A percentile compares a stretch with the other conserved stretches of the same genome.
phyloP scores from a whole-genome alignment of 1,284 basidiomycete species.

The Trametes versicolor region DNA sequence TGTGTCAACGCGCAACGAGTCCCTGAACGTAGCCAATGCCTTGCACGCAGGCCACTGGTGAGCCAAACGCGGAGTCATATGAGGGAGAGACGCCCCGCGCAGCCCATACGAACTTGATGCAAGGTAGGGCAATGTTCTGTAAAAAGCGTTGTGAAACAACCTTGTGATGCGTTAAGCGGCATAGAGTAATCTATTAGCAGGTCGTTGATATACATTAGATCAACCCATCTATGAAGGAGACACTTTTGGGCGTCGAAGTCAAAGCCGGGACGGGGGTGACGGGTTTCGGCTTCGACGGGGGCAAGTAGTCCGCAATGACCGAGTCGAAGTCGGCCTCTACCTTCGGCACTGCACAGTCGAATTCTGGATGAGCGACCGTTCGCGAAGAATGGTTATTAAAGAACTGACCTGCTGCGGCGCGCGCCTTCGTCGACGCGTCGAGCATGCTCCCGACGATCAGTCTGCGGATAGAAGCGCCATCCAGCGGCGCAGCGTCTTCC shows the following conservation, averaged over 20 bases:
- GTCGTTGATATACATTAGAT: slow-evolving; percentile 42
- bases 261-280: slow-evolving; percentile 35
- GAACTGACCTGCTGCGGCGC: slow-evolving; percentile 56
- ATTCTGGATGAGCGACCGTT: slow-evolving; percentile 15
- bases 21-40: no score
- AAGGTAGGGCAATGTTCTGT: no score
- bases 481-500: slow-evolving; percentile 55
- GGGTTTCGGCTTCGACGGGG: slow-evolving; percentile 40
- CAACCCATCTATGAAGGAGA: slow-evolving; percentile 55
- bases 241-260: slow-evolving; percentile 38
- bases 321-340: slow-evolving; percentile 69
- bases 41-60: no score
- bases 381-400: slow-evolving; percentile 11
- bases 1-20: no score
- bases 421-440: slow-evolving; percentile 65
- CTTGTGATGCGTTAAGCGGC: not conserved
- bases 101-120: no score
- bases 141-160: no score
- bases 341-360: slow-evolving; percentile 46
- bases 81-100: no score
- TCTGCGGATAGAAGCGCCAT: slow-evolving; percentile 74
- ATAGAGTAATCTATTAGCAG: slow-evolving; percentile 24
- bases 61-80: no score
- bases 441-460: slow-evolving; percentile 78
- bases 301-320: slow-evolving; percentile 75